These are phyloP conservation scores for Fusarium penzigii DNA, from an alignment of 2,329 filamentous ascomycete species.

Conservation along the genomic window DNA sequence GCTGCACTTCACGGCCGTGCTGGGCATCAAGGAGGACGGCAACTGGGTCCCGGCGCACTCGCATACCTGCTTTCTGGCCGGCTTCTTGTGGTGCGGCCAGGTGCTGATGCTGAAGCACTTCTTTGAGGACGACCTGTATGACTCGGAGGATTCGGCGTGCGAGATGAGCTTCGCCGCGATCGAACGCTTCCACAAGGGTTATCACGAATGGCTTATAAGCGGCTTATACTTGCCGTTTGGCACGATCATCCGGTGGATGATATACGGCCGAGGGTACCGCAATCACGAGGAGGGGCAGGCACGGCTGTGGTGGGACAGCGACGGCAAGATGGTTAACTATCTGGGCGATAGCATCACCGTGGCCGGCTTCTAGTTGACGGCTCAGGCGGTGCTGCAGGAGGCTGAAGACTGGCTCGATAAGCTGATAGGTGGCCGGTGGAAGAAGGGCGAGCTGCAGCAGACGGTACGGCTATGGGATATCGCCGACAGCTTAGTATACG, in stretches of 20 bases:
- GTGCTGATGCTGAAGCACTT: background rate
- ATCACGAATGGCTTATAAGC: background rate
- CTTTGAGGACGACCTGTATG: background rate
- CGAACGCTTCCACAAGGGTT: background rate
- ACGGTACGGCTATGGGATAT: background rate
- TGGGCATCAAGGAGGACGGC: background rate
- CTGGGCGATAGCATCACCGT: conserved; percentile 1
- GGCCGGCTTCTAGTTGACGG: background rate
- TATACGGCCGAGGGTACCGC: background rate
- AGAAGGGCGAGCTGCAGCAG: too few relatives aligned
- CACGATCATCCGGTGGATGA: background rate
- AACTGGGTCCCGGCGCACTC: background rate
- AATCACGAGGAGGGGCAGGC: background rate
- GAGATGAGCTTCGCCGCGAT: background rate
- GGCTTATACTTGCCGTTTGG: background rate
- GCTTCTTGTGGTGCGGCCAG: background rate
- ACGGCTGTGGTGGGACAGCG: background rate
- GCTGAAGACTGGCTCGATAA: too few relatives aligned
- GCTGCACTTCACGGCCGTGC: conserved; percentile 1
- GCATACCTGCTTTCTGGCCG: background rate
- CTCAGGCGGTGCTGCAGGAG: too few relatives aligned
- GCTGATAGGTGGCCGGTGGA: too few relatives aligned
- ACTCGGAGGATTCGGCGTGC: background rate
- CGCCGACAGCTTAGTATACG: background rate
- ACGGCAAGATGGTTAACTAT: conserved; percentile 1